Evolutionary conservation across 2,329 filamentous ascomycete genomes (phyloP).

Genomic region (Stylonectria norvegica): DNA sequence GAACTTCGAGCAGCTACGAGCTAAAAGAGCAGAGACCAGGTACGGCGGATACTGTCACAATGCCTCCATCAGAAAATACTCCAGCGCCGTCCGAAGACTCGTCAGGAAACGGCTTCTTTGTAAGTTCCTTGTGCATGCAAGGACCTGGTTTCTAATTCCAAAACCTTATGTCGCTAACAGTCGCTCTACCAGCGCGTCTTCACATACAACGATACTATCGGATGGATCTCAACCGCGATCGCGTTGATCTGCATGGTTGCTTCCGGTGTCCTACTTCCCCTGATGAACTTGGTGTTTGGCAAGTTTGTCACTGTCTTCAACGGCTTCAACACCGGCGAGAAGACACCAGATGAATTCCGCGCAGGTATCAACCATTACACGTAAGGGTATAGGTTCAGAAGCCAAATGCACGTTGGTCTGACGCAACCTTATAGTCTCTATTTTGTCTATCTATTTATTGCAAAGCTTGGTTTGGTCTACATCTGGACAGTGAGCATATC

Average conservation of each 20-base stretch:
- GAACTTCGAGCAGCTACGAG: neutral
- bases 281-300: conserved; percentile 17
- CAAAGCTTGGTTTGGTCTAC: conserved; percentile 13
- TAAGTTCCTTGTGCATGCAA: no score
- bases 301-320: conserved; percentile 12
- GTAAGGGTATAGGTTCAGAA: neutral
- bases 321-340: conserved; percentile 10
- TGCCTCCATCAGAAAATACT: neutral
- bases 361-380: conserved; percentile 9
- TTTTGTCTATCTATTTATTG: conserved; percentile 18
- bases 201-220: conserved; percentile 1
- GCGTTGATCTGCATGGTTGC: conserved; percentile 3
- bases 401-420: neutral
- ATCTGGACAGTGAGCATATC: conserved; percentile 3
- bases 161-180: no score
- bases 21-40: neutral
- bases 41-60: neutral
- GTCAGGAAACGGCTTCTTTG: conserved; percentile 2
- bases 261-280: conserved; percentile 9
- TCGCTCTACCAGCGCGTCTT: conserved; percentile 2
- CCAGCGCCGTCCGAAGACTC: neutral
- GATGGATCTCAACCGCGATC: conserved; percentile 2
- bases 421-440: conserved; percentile 2
- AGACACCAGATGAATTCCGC: conserved; percentile 5
- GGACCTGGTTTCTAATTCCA: no score